phyloP scores from a whole-genome alignment of 352 stramenopile species.

The Globisporangium sylvaticum region DNA sequence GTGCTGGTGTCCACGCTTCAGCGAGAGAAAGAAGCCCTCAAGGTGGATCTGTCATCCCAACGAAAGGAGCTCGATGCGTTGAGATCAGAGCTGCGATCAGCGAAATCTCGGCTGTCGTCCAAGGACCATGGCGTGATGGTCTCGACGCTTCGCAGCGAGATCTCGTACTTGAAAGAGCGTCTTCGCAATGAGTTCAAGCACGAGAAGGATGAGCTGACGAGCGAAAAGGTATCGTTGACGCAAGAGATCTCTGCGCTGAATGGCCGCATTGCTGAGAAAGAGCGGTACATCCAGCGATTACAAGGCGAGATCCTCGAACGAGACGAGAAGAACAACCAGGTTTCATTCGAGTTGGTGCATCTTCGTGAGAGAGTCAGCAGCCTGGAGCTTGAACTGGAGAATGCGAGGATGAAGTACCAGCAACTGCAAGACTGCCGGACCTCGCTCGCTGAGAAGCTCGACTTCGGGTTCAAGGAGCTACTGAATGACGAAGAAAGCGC shows the following conservation, averaged over 20 bases:
- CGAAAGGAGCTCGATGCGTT: conserved; percentile 25
- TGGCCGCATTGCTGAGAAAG: conserved; percentile 41
- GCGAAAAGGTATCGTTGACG: conserved; percentile 33
- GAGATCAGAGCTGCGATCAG: conserved; percentile 29
- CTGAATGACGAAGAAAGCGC: conserved; percentile 61
- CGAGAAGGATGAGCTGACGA: conserved; percentile 45
- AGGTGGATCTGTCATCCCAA: conserved; percentile 21
- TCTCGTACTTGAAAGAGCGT: conserved; percentile 51
- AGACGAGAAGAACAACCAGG: conserved; percentile 39
- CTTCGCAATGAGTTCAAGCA: conserved; percentile 59
- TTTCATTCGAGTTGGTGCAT: conserved; percentile 35
- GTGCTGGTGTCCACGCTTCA: conserved; percentile 36
- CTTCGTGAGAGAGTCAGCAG: conserved; percentile 33
- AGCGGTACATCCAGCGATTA: conserved; percentile 32
- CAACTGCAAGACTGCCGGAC: conserved; percentile 48
- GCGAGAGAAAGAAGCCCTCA: conserved; percentile 33
- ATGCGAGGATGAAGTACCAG: conserved; percentile 43
- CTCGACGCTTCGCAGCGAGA: conserved; percentile 57
- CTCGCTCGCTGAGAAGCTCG: conserved; percentile 52
- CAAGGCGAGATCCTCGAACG: conserved; percentile 35
- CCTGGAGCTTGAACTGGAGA: conserved; percentile 37
- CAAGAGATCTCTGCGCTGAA: conserved; percentile 40
- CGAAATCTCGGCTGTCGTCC: conserved; percentile 33
- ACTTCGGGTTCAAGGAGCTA: conserved; percentile 67
- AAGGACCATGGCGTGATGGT: conserved; percentile 59